phyloP scores from a whole-genome alignment of 106 monocot genomes.

The Chionographis japonica region DNA sequence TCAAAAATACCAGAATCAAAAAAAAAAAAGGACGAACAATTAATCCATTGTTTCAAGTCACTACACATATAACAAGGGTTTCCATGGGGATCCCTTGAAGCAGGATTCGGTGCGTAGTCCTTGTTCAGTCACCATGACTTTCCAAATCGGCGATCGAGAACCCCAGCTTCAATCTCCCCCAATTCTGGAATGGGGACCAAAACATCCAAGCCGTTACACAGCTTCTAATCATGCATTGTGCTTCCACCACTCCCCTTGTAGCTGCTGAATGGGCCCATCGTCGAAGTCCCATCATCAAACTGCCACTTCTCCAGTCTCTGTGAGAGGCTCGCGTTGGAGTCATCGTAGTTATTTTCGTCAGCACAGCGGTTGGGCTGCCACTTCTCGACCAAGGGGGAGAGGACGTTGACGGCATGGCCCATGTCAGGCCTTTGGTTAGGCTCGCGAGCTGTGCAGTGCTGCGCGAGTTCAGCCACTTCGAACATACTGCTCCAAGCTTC shows the following conservation, averaged over 20 bases:
- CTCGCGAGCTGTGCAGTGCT: conserved; percentile 85
- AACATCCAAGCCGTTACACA: not conserved
- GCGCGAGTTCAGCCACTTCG: conserved; percentile 68
- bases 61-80: no score
- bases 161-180: no score
- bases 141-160: no score
- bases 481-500: conserved; percentile 30
- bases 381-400: conserved; percentile 61
- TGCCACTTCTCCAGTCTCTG: conserved; percentile 58
- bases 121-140: no score
- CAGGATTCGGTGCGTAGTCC: no score
- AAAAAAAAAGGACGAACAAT: no score
- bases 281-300: conserved; percentile 27
- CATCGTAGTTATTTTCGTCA: conserved; percentile 20
- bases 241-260: conserved; percentile 3
- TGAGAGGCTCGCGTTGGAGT: conserved; percentile 32
- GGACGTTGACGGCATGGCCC: conserved; percentile 76
- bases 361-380: conserved; percentile 56
- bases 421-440: conserved; percentile 74
- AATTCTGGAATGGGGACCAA: no score
- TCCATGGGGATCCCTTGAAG: no score
- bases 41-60: no score
- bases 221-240: no score
- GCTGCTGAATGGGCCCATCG: conserved; percentile 14
- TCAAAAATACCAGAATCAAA: no score